Evolutionary conservation across 345 rosid species (phyloP).

Genomic region (Linum usitatissimum): DNA sequence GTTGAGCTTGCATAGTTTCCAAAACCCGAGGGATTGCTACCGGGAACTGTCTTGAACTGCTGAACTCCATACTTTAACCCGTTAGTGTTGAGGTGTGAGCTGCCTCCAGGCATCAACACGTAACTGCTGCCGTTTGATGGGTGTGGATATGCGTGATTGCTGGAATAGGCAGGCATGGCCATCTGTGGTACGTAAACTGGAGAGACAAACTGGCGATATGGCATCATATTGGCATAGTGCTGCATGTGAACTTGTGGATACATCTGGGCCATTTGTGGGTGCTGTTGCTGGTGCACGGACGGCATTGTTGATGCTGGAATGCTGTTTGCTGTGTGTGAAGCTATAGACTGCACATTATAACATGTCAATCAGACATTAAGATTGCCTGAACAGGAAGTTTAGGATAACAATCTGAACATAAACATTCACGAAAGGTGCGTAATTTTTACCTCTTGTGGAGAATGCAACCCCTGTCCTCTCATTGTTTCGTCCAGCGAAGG

Average conservation of each 20-base stretch:
- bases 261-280: slow-evolving; percentile 59
- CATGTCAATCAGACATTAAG: neutral
- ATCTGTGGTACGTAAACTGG: slow-evolving; percentile 80
- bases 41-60: slow-evolving; percentile 71
- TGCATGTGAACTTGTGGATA: slow-evolving; percentile 87
- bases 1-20: slow-evolving; percentile 46
- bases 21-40: slow-evolving; percentile 47
- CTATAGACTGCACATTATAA: slow-evolving; percentile 33
- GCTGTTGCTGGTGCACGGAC: slow-evolving; percentile 64
- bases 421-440: neutral
- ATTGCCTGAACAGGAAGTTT: neutral
- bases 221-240: slow-evolving; percentile 70
- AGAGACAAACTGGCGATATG: slow-evolving; percentile 71
- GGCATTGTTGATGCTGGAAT: slow-evolving; percentile 50
- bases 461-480: slow-evolving; percentile 49
- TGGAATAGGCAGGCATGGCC: slow-evolving; percentile 84
- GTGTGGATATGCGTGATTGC: slow-evolving; percentile 70
- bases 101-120: slow-evolving; percentile 79
- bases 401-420: neutral
- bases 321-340: slow-evolving; percentile 31
- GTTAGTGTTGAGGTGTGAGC: slow-evolving; percentile 55
- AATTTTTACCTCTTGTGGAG: slow-evolving; percentile 62
- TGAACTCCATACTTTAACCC: slow-evolving; percentile 83
- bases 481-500: slow-evolving; percentile 49
- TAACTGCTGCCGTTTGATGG: slow-evolving; percentile 77